A percentile compares a stretch with the other conserved stretches of the same genome.
These are phyloP conservation scores for Stagonosporopsis tanaceti DNA, from an alignment of 2,329 filamentous ascomycete genomes.

Conservation along the genomic window DNA sequence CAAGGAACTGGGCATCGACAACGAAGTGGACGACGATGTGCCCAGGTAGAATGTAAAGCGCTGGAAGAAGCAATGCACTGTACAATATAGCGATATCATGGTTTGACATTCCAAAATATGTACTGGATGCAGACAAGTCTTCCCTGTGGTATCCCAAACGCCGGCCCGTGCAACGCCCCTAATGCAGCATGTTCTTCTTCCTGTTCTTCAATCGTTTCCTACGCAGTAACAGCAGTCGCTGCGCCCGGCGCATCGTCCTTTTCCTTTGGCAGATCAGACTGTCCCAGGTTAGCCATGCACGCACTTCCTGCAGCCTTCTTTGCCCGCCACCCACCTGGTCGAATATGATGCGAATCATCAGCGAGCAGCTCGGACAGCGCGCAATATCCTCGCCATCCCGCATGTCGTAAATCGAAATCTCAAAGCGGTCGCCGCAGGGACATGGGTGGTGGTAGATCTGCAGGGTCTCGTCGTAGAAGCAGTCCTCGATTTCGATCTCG, in stretches of 20 bases:
- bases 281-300: not conserved
- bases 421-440: constrained; percentile 95
- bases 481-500: constrained; percentile 96
- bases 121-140: not conserved
- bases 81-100: not conserved
- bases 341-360: constrained; percentile 96
- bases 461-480: constrained; percentile 88
- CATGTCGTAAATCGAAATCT: constrained; percentile 85
- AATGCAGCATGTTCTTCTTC: not conserved
- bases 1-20: constrained; percentile 76
- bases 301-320: not conserved
- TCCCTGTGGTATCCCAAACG: constrained; percentile 20
- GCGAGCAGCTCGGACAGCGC: constrained; percentile 95
- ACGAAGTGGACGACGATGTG: constrained; percentile 42
- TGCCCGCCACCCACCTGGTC: constrained; percentile 66
- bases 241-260: constrained; percentile 34
- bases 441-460: constrained; percentile 97
- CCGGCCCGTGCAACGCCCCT: constrained; percentile 15
- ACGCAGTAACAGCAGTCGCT: constrained; percentile 40
- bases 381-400: constrained; percentile 91
- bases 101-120: not conserved
- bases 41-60: constrained; percentile 32
- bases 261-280: constrained; percentile 45
- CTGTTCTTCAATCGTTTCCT: not conserved
- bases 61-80: not conserved